phyloP scores from a whole-genome alignment of 2,329 filamentous ascomycete genomes.

The Pseudocercospora macadamiae region DNA sequence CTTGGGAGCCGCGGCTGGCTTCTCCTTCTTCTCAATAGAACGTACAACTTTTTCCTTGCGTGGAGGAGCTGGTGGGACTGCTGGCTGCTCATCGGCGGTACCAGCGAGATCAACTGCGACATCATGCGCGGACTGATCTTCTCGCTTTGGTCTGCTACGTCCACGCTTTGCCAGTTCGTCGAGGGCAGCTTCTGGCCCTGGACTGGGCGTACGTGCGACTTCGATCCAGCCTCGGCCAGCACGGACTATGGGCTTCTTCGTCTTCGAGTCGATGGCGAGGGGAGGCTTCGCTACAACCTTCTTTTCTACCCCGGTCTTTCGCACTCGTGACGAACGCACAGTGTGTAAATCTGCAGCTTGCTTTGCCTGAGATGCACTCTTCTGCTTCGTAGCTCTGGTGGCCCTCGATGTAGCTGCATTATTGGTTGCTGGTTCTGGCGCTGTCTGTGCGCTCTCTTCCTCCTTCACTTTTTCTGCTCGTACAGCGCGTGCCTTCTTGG shows the following conservation, averaged over 20 bases:
- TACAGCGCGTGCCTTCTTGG: background rate
- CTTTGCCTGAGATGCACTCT: too few relatives aligned
- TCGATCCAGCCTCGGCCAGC: conserved; percentile 28
- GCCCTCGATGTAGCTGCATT: too few relatives aligned
- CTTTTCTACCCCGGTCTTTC: too few relatives aligned
- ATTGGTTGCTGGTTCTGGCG: background rate
- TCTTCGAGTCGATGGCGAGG: conserved; percentile 10
- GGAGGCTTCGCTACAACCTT: background rate
- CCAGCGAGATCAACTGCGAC: background rate
- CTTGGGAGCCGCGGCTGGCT: background rate
- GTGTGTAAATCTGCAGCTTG: too few relatives aligned
- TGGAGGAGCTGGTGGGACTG: background rate
- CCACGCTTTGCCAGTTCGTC: background rate
- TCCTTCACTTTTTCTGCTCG: conserved; percentile 11
- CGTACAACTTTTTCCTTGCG: background rate
- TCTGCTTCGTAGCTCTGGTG: too few relatives aligned
- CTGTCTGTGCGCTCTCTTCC: conserved; percentile 11
- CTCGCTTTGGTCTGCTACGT: background rate
- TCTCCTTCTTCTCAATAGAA: conserved; percentile 6
- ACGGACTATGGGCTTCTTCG: conserved; percentile 20
- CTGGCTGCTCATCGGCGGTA: background rate
- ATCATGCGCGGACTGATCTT: background rate
- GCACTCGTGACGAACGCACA: too few relatives aligned
- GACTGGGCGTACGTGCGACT: conserved; percentile 6
- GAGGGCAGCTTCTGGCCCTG: background rate